A percentile compares a stretch with the other conserved stretches of the same genome.
phyloP scores from a whole-genome alignment of 2,329 filamentous ascomycete species.

The Colletotrichum lupini region DNA sequence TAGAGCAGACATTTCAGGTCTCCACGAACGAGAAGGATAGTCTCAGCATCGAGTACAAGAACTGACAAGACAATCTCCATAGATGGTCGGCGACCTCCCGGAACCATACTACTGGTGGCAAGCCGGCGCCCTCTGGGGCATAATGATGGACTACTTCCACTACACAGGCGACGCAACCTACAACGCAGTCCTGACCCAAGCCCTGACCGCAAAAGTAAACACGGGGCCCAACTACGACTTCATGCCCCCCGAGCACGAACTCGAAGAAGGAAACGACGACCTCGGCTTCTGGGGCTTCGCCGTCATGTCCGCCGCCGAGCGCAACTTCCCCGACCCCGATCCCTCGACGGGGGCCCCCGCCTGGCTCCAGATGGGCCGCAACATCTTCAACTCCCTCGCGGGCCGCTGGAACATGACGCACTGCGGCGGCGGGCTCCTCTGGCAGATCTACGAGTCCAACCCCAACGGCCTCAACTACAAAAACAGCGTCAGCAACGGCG shows the following conservation, averaged over 20 bases:
- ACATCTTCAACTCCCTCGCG: conserved; percentile 78
- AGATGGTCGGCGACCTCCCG: conserved; percentile 72
- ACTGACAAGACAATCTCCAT: background rate
- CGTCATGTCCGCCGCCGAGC: conserved; percentile 75
- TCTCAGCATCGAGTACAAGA: background rate
- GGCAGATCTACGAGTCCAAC: conserved; percentile 85
- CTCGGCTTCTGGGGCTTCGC: conserved; percentile 80
- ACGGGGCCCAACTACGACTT: conserved; percentile 68
- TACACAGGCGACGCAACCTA: conserved; percentile 72
- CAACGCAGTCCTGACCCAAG: conserved; percentile 68
- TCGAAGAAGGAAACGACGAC: conserved; percentile 79
- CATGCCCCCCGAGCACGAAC: conserved; percentile 65
- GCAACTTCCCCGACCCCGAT: conserved; percentile 73
- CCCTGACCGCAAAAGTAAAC: conserved; percentile 65
- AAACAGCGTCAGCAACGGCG: conserved; percentile 83
- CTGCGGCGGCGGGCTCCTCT: conserved; percentile 80
- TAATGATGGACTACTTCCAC: conserved; percentile 76
- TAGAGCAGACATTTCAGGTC: too few relatives aligned
- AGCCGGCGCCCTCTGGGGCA: conserved; percentile 72
- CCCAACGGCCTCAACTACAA: conserved; percentile 83
- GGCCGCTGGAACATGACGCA: conserved; percentile 74
- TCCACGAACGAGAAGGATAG: background rate
- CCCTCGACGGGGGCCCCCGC: conserved; percentile 57
- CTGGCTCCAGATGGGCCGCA: conserved; percentile 75
- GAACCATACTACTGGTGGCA: conserved; percentile 78